Evolutionary conservation across 106 monocot genomes (phyloP), one percentile per base, ranked within the genome.

Genomic region (Acorus calamus): DNA sequence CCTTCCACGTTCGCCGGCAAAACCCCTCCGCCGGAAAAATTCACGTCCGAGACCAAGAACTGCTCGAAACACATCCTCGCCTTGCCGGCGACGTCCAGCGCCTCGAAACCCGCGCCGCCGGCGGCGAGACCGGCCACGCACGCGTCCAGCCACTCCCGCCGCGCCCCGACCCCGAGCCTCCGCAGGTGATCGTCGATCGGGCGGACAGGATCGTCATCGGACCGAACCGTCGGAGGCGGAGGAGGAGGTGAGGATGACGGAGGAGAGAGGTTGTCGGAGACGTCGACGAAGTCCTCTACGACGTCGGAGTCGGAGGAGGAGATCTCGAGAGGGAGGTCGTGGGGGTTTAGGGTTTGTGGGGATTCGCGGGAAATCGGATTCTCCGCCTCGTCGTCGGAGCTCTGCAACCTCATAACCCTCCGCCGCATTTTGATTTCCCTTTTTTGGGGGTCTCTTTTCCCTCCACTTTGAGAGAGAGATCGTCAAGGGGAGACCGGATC

Each of bases 1-100:
- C 56, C 67, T 6, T 78, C n/a, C 63, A 90, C 80, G 55, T 84
- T 82, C 68, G 77, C 73, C 8, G 90, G 94, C 4, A 96, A 71
- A 42, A 84, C 77, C 3, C 94, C 94, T 0, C 56, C 75, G 13
- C 94, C 94, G 52, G 70, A 87, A 12, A 11, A 14, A 51, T 87
- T 89, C 90, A 96, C 78, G 72, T 96, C 94, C 8, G 79, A 62
- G 46, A 82, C 55, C 50, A 96, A 71, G 67, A 96, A 82, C 82
- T 82, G 79, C 63, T 84, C 87, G 57, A 96, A 96, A 60, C 86
- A 86, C 63, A 71, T 56, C 80, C 60, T 82, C n/a, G 87, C 79
- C 84, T 79, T 87, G 0, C 12, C 73, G 4, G 56, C 61, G 5
- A 67, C 48, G 58, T 75, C 79, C 73, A 82, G 14, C 6, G 61